Evolutionary conservation across 306 rosid genomes (phyloP), one percentile per base, ranked within the genome.

Genomic region (Adenanthera pavonina): DNA sequence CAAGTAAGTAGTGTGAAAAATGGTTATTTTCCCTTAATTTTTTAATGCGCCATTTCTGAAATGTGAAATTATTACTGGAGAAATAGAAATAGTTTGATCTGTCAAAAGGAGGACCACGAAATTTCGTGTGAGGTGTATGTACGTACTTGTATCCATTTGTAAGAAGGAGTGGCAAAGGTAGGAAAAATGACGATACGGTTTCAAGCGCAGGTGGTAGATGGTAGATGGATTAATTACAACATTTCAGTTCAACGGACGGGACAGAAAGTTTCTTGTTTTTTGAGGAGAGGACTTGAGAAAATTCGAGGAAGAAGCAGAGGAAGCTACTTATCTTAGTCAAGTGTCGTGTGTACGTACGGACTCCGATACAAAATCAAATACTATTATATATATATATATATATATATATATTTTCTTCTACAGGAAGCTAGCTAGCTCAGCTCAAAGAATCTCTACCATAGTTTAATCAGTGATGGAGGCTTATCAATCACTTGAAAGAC

Each of bases 251-350:
- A 25, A 25, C 30, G 30, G 64, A 57, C 17, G 5, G 59, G 3
- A 56, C 61, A n/a, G 33, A 56, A 54, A 54, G 56, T 19, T 51
- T 15, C 4, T 51, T 51, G 7, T 51, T 51, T 15, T 25, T 25
- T 25, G 30, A 25, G 30, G 30, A 25, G 30, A 19, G 43, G 43
- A 40, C 43, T 1, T 8, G 25, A 66, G 83, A 80, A 85, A 73
- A 56, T 87, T 87, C 90, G 17, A 67, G 86, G 90, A 87, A 84
- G 66, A 64, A 66, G 59, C 85, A 11, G 0, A 15, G 73, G 72
- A 82, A 79, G 79, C 68, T 15, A 70, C 60, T 17, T 19, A 17
- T 38, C 3, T 11, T 20, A 77, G 14, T 10, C 34, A 67, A 25
- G 6, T 40, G 35, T 17, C 30, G 34, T 46, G 49, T 17, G 5